Conservation (phyloP, 2,329 filamentous ascomycete species). For the Fusarium heterosporum region DNA sequence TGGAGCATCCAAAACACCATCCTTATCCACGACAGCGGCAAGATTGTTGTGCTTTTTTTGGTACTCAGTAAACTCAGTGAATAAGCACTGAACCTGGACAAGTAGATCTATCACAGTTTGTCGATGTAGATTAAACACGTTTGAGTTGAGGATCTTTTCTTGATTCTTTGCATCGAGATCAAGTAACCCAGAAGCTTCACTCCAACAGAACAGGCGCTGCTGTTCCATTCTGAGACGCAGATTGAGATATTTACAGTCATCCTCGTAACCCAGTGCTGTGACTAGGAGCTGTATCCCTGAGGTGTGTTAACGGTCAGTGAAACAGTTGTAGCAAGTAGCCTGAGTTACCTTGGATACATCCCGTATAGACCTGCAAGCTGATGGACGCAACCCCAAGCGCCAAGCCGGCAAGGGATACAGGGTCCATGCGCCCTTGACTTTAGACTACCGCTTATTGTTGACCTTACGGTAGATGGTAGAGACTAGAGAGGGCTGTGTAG, state of each 20-base stretch:
- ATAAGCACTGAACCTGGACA: constrained; percentile 60
- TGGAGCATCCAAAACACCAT: constrained; percentile 52
- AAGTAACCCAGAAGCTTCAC: constrained; percentile 61
- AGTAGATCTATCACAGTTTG: constrained; percentile 62
- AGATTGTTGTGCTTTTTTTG: constrained; percentile 56
- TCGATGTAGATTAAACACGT: constrained; percentile 61
- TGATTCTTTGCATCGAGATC: constrained; percentile 57
- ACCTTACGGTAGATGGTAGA: background rate
- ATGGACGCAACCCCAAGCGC: constrained; percentile 60
- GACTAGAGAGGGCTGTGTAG: constrained; percentile 13
- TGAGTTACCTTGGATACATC: constrained; percentile 58
- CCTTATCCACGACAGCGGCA: constrained; percentile 50
- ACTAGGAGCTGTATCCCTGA: constrained; percentile 61
- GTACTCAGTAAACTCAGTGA: constrained; percentile 59
- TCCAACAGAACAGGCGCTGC: constrained; percentile 62
- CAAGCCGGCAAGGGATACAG: constrained; percentile 57
- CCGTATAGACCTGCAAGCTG: constrained; percentile 59
- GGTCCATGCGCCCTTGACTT: constrained; percentile 51
- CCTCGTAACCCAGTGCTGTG: constrained; percentile 60
- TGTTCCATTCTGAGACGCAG: constrained; percentile 63
- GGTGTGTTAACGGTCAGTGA: background rate
- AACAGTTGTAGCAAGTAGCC: background rate
- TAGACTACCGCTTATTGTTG: constrained; percentile 11
- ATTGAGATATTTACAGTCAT: constrained; percentile 62
- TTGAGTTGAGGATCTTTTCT: constrained; percentile 58